Conservation (phyloP, 805 yeast genomes). For the Osmozyma mogii region DNA sequence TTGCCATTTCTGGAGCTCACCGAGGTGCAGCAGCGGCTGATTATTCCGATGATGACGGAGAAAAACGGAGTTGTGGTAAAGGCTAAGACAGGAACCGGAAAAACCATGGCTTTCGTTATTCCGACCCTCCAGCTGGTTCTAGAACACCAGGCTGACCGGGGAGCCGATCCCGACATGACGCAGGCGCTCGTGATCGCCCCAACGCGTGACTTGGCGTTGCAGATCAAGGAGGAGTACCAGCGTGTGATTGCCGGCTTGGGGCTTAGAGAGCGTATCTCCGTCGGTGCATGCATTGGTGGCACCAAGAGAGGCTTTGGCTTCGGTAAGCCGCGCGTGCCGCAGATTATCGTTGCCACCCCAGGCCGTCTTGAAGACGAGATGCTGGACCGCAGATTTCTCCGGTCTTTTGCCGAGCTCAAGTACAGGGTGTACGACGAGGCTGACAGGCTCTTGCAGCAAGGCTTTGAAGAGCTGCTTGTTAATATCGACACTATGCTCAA, state of each 20-base stretch:
- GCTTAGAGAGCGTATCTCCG: constrained; percentile 10
- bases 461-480: constrained; percentile 62
- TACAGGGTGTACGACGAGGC: constrained; percentile 85
- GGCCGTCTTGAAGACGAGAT: constrained; percentile 71
- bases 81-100: constrained; percentile 95
- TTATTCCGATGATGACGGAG: constrained; percentile 46
- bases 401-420: constrained; percentile 38
- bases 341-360: constrained; percentile 80
- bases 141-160: no score
- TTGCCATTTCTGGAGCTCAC: constrained; percentile 48
- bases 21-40: constrained; percentile 59
- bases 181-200: constrained; percentile 69
- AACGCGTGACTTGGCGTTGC: constrained; percentile 85
- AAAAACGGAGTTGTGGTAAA: constrained; percentile 70
- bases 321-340: constrained; percentile 40
- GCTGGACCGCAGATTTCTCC: constrained; percentile 23
- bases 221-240: constrained; percentile 61
- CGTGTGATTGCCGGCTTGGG: constrained; percentile 20
- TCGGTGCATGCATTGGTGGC: constrained; percentile 59
- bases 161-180: constrained; percentile 34
- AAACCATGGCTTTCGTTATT: constrained; percentile 81
- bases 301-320: constrained; percentile 19
- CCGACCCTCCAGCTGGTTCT: constrained; percentile 51
- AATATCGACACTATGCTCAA: constrained; percentile 46
- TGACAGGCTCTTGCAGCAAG: constrained; percentile 75